These are phyloP conservation scores for Cercophora sp. DNA, from an alignment of 495 filamentous ascomycete species.

Conservation along the genomic window DNA sequence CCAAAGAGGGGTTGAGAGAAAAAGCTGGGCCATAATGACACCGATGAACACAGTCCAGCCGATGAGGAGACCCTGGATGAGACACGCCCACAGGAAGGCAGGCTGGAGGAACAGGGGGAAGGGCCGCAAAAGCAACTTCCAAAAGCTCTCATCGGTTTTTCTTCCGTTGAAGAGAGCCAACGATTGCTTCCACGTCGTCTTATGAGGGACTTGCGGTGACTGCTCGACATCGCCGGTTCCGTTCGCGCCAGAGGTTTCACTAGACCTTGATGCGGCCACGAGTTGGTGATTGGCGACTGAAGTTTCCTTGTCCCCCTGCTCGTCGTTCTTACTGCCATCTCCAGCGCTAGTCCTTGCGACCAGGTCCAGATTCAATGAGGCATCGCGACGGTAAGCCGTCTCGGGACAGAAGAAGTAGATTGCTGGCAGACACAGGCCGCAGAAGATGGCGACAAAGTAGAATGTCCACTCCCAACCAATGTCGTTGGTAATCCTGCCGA, in stretches of 20 bases:
- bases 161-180: constrained; percentile 76
- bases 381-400: constrained; percentile 68
- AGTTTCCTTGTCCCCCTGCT: neutral
- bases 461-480: constrained; percentile 80
- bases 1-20: constrained; percentile 73
- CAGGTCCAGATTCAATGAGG: constrained; percentile 59
- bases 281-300: neutral
- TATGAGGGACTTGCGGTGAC: constrained; percentile 22
- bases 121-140: constrained; percentile 60
- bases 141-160: constrained; percentile 61
- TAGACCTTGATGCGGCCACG: neutral
- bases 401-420: constrained; percentile 80
- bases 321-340: neutral
- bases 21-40: constrained; percentile 77
- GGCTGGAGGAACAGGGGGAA: constrained; percentile 70
- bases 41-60: constrained; percentile 96
- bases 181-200: constrained; percentile 50
- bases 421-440: constrained; percentile 57
- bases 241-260: neutral
- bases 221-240: neutral
- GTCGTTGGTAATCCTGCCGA: constrained; percentile 74
- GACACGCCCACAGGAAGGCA: constrained; percentile 81
- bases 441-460: constrained; percentile 70
- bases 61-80: constrained; percentile 87
- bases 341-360: constrained; percentile 14